A percentile compares a stretch with the other conserved stretches of the same genome.
phyloP scores from a whole-genome alignment of 371 early-diverging fungal genomes.

The Rhizomucor miehei region DNA sequence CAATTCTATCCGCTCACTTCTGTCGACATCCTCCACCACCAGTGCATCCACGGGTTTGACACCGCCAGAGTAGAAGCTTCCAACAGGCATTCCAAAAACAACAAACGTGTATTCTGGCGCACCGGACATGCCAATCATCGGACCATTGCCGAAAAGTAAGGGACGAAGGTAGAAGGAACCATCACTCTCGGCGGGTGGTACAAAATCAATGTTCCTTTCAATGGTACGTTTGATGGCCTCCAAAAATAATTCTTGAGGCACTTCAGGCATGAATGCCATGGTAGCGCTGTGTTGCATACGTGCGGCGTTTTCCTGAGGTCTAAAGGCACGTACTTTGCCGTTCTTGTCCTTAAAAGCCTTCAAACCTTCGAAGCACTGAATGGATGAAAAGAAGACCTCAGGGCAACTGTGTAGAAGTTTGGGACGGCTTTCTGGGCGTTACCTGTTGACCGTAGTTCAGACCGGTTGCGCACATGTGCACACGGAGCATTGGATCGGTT shows the following conservation, averaged over 20 bases:
- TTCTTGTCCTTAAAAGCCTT: constrained; percentile 78
- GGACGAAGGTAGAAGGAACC: constrained; percentile 72
- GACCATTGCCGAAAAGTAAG: constrained; percentile 70
- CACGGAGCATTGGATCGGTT: constrained; percentile 41
- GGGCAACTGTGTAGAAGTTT: not conserved
- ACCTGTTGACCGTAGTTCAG: constrained; percentile 77
- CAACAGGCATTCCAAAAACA: constrained; percentile 73
- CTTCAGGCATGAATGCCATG: constrained; percentile 59
- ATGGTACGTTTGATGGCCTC: constrained; percentile 59
- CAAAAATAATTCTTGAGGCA: constrained; percentile 68
- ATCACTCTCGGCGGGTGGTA: constrained; percentile 67
- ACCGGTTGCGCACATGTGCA: constrained; percentile 59
- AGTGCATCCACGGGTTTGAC: constrained; percentile 69
- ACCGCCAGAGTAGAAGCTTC: constrained; percentile 67
- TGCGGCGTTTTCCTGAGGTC: constrained; percentile 71
- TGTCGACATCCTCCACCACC: constrained; percentile 69
- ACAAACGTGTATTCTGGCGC: constrained; percentile 72
- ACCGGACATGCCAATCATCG: constrained; percentile 64
- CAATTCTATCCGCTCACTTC: constrained; percentile 47
- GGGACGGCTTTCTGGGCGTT: constrained; percentile 4
- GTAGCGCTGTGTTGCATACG: constrained; percentile 62
- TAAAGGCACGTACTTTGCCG: constrained; percentile 73
- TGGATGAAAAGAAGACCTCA: not conserved
- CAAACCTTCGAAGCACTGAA: constrained; percentile 77
- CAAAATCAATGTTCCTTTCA: constrained; percentile 65